Base-by-base conservation (phyloP, 495 filamentous ascomycete species). In the Haplographium delicatum region DNA sequence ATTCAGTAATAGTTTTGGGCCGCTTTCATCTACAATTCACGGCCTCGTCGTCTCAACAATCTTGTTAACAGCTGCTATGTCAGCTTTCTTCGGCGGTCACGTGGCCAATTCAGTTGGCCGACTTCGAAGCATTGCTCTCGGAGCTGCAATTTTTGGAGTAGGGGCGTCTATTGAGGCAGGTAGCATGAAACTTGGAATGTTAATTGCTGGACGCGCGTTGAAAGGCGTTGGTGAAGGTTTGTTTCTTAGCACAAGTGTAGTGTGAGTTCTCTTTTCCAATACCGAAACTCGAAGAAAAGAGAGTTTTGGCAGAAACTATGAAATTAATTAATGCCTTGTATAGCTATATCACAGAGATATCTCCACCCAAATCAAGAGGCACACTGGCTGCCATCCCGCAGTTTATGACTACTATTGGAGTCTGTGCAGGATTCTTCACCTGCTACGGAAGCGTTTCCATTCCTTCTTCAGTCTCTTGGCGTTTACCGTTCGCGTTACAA, bases 41-140 rank as follows among this genome's bases (percentile, higher is more conserved):
- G 82, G 82, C 1, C 66, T 85, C 15, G 73, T 79, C 3, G 80
- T 86, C 20, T 86, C 83, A 2, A 71, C 74, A 7, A 81, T 86
- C 44, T 65, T 86, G 44, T 69, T 87, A 19, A 73, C 81, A 6
- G 83, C 78, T 10, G 76, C 82, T 0, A 43, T 82, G 0, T 75
- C 81, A 0, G 81, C 79, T 0, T 68, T 85, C 47, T 82, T 83
- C 43, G 78, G 80, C 0, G 83, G 83, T 0, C 68, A 77, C 50
- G 57, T 85, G 5, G 80, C 83, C 3, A 79, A 87, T 58, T 65
- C 66, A 22, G 68, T 78, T 4, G 82, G 82, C 2, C 66, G 80
- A n/a, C 64, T 75, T 15, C 63, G 56, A 26, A 70, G 65, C 0
- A 78, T 85, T 22, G 67, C 71, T 18, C 70, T 79, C 23, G 80